Percentiles rank a stretch among this genome's conserved stretches.
These are phyloP conservation scores for Rhodotorula mucilaginosa DNA, from an alignment of 1,284 basidiomycete genomes.

Conservation along the genomic window DNA sequence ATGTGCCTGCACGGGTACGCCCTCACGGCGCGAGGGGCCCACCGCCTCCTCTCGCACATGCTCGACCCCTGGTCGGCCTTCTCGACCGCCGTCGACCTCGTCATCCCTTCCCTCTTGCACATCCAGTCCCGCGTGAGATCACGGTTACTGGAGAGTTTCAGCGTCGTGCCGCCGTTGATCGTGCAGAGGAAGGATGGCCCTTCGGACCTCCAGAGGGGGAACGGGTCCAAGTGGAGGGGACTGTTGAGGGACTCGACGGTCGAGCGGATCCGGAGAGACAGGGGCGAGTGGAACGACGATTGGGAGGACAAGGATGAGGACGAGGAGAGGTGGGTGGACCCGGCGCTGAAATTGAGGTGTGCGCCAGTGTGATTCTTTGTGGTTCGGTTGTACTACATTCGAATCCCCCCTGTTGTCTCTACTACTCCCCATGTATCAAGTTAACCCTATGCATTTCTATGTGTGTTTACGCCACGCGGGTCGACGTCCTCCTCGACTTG, in stretches of 20 bases:
- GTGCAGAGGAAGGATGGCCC: slow-evolving; percentile 45
- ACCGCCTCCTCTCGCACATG: slow-evolving; percentile 31
- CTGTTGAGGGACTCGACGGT: slow-evolving; percentile 46
- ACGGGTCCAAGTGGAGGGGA: slow-evolving; percentile 45
- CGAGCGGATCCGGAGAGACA: slow-evolving; percentile 43
- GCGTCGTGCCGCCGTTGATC: slow-evolving; percentile 46
- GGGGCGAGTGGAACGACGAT: slow-evolving; percentile 32
- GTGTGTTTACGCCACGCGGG: not conserved
- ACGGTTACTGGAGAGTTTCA: slow-evolving; percentile 35
- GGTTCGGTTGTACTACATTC: too few relatives aligned
- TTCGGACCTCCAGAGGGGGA: slow-evolving; percentile 47
- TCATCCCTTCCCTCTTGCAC: slow-evolving; percentile 62
- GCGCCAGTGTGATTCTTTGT: slow-evolving; percentile 6
- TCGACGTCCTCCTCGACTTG: not conserved
- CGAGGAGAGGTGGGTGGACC: slow-evolving; percentile 27
- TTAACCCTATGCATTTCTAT: too few relatives aligned
- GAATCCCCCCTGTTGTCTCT: not conserved
- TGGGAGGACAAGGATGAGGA: slow-evolving; percentile 25
- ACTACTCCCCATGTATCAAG: too few relatives aligned
- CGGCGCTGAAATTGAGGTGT: slow-evolving; percentile 31
- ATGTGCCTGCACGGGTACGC: slow-evolving; percentile 46
- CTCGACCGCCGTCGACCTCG: slow-evolving; percentile 48
- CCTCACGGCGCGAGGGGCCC: slow-evolving; percentile 40
- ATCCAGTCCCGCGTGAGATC: slow-evolving; percentile 13
- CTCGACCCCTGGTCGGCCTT: slow-evolving; percentile 45